These are phyloP conservation scores for Hibiscus mutabilis DNA, from an alignment of 345 rosid species.

Conservation along the genomic window DNA sequence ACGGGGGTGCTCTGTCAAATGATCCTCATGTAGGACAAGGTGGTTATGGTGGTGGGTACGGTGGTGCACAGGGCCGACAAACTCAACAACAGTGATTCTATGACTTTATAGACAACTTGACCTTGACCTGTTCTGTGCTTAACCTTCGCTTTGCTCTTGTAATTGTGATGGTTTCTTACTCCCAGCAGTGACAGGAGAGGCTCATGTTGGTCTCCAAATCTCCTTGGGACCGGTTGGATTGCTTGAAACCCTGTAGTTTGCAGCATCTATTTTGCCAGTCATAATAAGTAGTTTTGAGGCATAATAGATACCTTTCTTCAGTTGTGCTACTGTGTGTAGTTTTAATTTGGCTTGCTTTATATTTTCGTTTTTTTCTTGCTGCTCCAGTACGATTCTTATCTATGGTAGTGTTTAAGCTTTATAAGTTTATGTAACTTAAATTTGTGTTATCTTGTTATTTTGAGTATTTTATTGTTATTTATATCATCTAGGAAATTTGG, in stretches of 20 bases:
- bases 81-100: conserved; percentile 43
- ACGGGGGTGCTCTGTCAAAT: conserved; percentile 44
- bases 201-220: conserved; percentile 33
- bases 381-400: conserved; percentile 31
- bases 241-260: conserved; percentile 60
- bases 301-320: conserved; percentile 42
- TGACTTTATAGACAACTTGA: conserved; percentile 15
- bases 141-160: conserved; percentile 19
- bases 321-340: conserved; percentile 60
- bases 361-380: conserved; percentile 42
- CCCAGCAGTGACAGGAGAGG: conserved; percentile 25
- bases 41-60: conserved; percentile 53
- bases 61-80: conserved; percentile 8
- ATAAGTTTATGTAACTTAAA: conserved; percentile 22
- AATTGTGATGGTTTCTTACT: conserved; percentile 16
- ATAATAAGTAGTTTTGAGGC: conserved; percentile 66
- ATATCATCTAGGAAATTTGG: conserved; percentile 12
- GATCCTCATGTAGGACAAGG: conserved; percentile 64
- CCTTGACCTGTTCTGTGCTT: conserved; percentile 14
- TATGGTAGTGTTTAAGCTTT: conserved; percentile 38
- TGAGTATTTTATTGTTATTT: conserved; percentile 10
- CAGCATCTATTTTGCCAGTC: conserved; percentile 53
- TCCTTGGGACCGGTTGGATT: conserved; percentile 60
- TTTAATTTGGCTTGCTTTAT: conserved; percentile 54
- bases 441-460: conserved; percentile 20